A percentile compares a stretch with the other conserved stretches of the same genome.
phyloP scores from a whole-genome alignment of 2,329 filamentous ascomycete genomes.

The Fusarium temperatum region DNA sequence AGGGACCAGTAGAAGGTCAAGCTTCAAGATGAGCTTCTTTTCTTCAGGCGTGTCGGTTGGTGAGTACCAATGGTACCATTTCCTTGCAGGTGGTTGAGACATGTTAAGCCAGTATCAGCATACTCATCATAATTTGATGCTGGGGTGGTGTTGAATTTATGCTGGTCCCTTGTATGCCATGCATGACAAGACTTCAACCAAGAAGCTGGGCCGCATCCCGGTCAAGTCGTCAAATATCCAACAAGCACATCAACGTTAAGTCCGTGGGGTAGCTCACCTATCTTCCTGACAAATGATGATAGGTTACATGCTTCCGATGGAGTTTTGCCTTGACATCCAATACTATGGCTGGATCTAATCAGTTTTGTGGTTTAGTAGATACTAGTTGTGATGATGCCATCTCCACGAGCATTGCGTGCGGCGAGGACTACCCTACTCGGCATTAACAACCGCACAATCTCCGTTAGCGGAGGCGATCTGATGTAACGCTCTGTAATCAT shows the following conservation, averaged over 20 bases:
- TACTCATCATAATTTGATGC: too few species aligned
- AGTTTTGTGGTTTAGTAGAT: not conserved
- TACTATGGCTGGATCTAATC: not conserved
- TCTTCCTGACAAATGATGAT: not conserved
- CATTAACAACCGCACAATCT: not conserved
- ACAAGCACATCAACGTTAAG: not conserved
- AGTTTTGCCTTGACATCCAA: fast-evolving
- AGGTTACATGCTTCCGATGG: not conserved
- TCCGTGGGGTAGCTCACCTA: not conserved
- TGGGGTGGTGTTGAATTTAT: not conserved
- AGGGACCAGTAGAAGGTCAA: not conserved
- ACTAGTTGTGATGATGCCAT: not conserved
- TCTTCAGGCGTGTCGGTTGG: not conserved
- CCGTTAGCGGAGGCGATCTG: not conserved
- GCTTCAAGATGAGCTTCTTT: not conserved
- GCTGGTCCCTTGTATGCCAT: fast-evolving
- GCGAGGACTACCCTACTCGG: not conserved
- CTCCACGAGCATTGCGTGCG: not conserved
- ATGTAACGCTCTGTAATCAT: not conserved
- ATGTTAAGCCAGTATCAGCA: not conserved
- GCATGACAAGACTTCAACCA: not conserved
- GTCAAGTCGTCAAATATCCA: not conserved
- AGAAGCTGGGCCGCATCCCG: not conserved
- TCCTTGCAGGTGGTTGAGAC: not conserved
- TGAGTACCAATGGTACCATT: not conserved